Evolutionary conservation across 1,284 basidiomycete genomes (phyloP), one percentile per base, ranked within the genome.

Genomic region (Macrocybe sp.): DNA sequence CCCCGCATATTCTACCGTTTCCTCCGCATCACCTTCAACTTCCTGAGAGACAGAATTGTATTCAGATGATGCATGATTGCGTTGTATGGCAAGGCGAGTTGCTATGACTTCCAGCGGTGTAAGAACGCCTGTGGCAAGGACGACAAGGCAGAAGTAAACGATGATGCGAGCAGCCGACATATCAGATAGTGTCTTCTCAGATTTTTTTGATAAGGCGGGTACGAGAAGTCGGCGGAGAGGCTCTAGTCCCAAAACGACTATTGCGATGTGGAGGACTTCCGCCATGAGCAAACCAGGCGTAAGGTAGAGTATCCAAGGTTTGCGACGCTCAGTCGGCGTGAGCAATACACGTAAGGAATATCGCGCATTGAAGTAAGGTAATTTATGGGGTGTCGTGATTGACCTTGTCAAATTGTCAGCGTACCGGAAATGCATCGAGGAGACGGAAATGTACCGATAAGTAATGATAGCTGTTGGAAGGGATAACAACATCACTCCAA

Each of bases 91-190:
- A 10, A 94, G 74, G 50, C 91, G 75, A 9, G 87, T 89, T 8
- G 81, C 69, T 45, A 94, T 83, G 37, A 95, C 90, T 64, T 95
- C 91, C 34, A 95, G 70, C 1, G 92, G 92, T 35, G 87, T 79
- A 31, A 94, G 75, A 53, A 90, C 65, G 10, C 64, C 60, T 0
- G 86, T 83, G 61, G 82, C 82, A 43, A 83, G 51, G 38, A 79
- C 63, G n/a, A 80, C 73, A 44, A 86, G 68, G 41, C 76, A 52
- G 31, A 89, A 59, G 61, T 88, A 92, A 32, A 89, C 64, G 45
- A 64, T 65, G 35, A 89, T 55, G 49, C 74, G 79, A 53, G 74
- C 52, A 7, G 65, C 44, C 3, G 78, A 73, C 8, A 81, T 62
- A 37, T 75, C 68, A 4, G 64, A 51, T 8, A 65, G 55, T 2